Conservation (phyloP, 129 eudicot genomes). For the Deinandra increscens region DNA sequence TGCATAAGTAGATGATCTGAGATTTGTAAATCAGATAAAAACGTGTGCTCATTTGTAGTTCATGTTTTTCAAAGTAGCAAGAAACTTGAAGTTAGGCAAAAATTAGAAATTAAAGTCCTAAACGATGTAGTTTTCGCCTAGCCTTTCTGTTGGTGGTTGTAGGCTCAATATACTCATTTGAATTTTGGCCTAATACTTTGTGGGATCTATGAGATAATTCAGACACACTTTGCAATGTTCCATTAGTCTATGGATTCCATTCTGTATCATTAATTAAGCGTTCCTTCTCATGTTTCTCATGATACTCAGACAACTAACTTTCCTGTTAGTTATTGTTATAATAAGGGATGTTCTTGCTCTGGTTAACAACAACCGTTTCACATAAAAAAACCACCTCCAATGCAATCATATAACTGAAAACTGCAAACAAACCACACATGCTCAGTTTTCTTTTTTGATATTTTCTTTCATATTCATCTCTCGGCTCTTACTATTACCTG, state of each 20-base stretch:
- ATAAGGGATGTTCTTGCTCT: slow-evolving; percentile 68
- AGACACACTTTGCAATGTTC: neutral
- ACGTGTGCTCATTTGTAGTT: too few relatives aligned
- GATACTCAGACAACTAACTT: neutral
- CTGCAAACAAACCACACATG: slow-evolving; percentile 52
- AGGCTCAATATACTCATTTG: too few relatives aligned
- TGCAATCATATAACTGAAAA: slow-evolving; percentile 39
- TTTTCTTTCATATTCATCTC: slow-evolving; percentile 70
- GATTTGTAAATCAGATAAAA: too few relatives aligned
- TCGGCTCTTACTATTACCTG: too few relatives aligned
- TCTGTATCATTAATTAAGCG: neutral
- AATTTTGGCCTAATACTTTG: too few relatives aligned
- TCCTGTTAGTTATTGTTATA: neutral
- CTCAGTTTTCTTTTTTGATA: slow-evolving; percentile 44
- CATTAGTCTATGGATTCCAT: too few relatives aligned
- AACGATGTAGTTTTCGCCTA: too few relatives aligned
- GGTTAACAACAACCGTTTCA: slow-evolving; percentile 78
- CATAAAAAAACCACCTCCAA: slow-evolving; percentile 52
- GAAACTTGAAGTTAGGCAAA: neutral
- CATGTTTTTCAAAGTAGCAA: too few relatives aligned
- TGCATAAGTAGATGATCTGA: too few relatives aligned
- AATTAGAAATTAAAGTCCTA: too few relatives aligned
- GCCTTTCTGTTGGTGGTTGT: too few relatives aligned
- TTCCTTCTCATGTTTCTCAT: neutral
- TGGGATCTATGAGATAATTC: too few relatives aligned